Base-by-base conservation (phyloP, 768 basidiomycete species). In the Hirschioporus abietinus region DNA sequence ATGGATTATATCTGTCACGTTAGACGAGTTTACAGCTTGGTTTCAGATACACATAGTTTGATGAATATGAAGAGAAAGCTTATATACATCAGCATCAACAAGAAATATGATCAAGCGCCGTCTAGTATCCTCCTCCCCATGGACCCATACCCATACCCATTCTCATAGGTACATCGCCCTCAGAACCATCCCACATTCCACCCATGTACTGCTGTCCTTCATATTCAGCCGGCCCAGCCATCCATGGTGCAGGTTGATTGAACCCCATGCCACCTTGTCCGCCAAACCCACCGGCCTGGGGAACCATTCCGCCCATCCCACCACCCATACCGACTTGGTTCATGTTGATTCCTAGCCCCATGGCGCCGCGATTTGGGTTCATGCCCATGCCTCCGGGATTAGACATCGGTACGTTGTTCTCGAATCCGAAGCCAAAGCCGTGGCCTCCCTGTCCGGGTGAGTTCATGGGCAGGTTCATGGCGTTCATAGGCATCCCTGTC, bases 171-270 rank as follows among this genome's bases (percentile, higher is more conserved):
- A 72, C 66, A 26, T 67, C 63, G 59, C 66, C 66, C 63, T 59
- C 63, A 65, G 70, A 61, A 24, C 60, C 27, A 64, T 63, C 63
- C 58, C 35, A 61, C 70, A 64, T 67, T 5, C 63, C 67, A 52
- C 64, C 68, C 70, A 70, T 70, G 17, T 69, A 74, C 71, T 69
- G n/a, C 60, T 66, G 58, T 63, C 68, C 30, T 64, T 68, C 70
- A 71, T 69, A 20, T 65, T 64, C 66, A 68, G 35, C 27, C 64
- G 61, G 64, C 65, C 65, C 65, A 69, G 68, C 71, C 72, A 67
- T 73, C 61, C 42, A 67, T 27, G 66, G 68, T 62, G 8, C 64
- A 30, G 42, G 42, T 10, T 52, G 42, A 20, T 52, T 52, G 42
- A 52, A 52, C 4, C 42, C 69, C 69, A 36, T 64, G 63, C 68